Evolutionary conservation across 2,329 filamentous ascomycete genomes (phyloP), one percentile per base, ranked within the genome.

Genomic region (Celoporthe dispersa): DNA sequence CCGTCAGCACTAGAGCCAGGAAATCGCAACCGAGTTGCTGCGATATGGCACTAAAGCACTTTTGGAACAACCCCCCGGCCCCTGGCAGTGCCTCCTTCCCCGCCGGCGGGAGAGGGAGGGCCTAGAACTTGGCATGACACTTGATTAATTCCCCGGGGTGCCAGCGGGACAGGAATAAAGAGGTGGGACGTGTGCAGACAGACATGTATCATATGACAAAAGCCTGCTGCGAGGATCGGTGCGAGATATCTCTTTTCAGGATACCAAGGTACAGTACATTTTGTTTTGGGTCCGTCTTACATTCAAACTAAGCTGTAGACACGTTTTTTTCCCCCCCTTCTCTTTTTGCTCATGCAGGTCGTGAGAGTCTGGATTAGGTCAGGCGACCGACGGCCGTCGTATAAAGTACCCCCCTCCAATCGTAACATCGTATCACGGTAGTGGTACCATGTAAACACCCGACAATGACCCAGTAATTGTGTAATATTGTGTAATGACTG

Each of bases 331-430:
- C n/a, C n/a, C n/a, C n/a, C n/a, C n/a, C 11, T 44, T 44, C 9
- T 48, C 9, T 1, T 11, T 48, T n/a, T n/a, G 44, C 22, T 48
- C 22, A 2, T 9, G 44, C 44, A n/a, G 44, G 22, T 48, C 22
- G 7, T 48, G 44, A 7, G 22, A n/a, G 1, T 57, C 53, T 57
- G 28, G 14, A 57, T 57, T 31, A 33, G 53, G 53, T 8, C 12
- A 31, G 16, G 33, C 7, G 51, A 31, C 64, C 59, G 65, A 67
- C 64, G 51, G 57, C 55, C 48, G 68, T 64, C 6, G 39, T 48
- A 48, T 19, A 3, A 44, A 44, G 41, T 44, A 44, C 16, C 41
- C 41, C 41, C 41, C n/a, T n/a, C n/a, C n/a, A n/a, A 19, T 44
- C 41, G 41, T 44, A 19, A 19, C 41, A 44, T 44, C 41, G 4